These are phyloP conservation scores for Ustilago cynodontis DNA, from an alignment of 1,284 basidiomycete genomes.

Conservation along the genomic window DNA sequence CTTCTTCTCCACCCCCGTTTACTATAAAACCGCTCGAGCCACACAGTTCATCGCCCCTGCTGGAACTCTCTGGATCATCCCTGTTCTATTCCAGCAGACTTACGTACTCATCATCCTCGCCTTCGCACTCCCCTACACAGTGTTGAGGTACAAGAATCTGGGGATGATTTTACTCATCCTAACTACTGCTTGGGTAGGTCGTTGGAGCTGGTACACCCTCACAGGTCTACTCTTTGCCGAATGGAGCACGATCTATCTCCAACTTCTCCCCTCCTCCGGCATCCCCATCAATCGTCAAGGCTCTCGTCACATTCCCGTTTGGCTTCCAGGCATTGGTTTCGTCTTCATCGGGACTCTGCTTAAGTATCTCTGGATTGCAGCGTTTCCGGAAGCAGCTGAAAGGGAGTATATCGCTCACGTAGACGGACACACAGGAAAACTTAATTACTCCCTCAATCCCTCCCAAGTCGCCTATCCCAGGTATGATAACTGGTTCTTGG, in stretches of 20 bases:
- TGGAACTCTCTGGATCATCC: slow-evolving; percentile 56
- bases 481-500: slow-evolving; percentile 60
- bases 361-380: slow-evolving; percentile 60
- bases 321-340: slow-evolving; percentile 34
- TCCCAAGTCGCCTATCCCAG: slow-evolving; percentile 41
- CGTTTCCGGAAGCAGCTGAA: slow-evolving; percentile 25
- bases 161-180: slow-evolving; percentile 47
- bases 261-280: slow-evolving; percentile 19
- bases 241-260: slow-evolving; percentile 48
- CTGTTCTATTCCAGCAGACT: slow-evolving; percentile 57
- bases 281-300: slow-evolving; percentile 33
- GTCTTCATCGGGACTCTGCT: slow-evolving; percentile 35
- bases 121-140: slow-evolving; percentile 50
- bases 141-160: slow-evolving; percentile 52
- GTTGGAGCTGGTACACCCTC: slow-evolving; percentile 59
- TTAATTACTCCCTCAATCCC: slow-evolving; percentile 38
- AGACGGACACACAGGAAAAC: slow-evolving; percentile 45
- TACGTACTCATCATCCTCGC: slow-evolving; percentile 57
- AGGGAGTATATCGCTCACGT: slow-evolving; percentile 50
- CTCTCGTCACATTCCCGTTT: slow-evolving; percentile 11
- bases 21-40: slow-evolving; percentile 36
- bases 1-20: slow-evolving; percentile 47
- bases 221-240: slow-evolving; percentile 59
- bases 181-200: slow-evolving; percentile 57
- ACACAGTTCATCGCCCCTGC: slow-evolving; percentile 45